phyloP scores from a whole-genome alignment of 441 rosid genomes.

The Gossypium laxum region DNA sequence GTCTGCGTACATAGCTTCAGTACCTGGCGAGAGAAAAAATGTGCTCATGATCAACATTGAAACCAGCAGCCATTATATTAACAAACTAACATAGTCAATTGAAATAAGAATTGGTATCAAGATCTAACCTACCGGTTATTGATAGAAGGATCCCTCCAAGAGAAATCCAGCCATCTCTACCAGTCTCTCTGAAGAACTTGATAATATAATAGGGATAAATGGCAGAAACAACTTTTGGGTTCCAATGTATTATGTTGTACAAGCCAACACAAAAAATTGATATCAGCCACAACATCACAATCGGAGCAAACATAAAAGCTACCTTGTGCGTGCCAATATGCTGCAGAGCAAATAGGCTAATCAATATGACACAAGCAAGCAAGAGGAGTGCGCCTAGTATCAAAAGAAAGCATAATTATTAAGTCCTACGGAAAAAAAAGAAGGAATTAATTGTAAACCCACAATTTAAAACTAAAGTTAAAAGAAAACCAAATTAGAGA shows the following conservation, averaged over 20 bases:
- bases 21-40: constrained; percentile 46
- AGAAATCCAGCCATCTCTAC: constrained; percentile 85
- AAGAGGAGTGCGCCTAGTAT: constrained; percentile 45
- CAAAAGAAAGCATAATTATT: neutral
- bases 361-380: constrained; percentile 72
- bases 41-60: constrained; percentile 12
- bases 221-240: constrained; percentile 59
- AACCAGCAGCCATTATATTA: neutral
- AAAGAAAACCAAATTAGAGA: neutral
- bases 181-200: constrained; percentile 57
- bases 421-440: neutral
- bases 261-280: constrained; percentile 59
- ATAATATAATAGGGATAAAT: constrained; percentile 65
- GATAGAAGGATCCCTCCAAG: constrained; percentile 87
- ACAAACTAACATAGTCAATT: neutral
- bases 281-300: constrained; percentile 67
- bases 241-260: constrained; percentile 62
- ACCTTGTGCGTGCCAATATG: constrained; percentile 80
- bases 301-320: constrained; percentile 81
- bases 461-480: neutral
- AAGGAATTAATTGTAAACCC: neutral
- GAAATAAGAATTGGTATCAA: constrained; percentile 9
- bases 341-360: constrained; percentile 83
- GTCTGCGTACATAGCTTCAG: constrained; percentile 90
- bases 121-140: constrained; percentile 56